Percentiles rank a stretch among this genome's conserved stretches.
Conservation (phyloP, 768 basidiomycete species). For the Lepiota subincarnata region DNA sequence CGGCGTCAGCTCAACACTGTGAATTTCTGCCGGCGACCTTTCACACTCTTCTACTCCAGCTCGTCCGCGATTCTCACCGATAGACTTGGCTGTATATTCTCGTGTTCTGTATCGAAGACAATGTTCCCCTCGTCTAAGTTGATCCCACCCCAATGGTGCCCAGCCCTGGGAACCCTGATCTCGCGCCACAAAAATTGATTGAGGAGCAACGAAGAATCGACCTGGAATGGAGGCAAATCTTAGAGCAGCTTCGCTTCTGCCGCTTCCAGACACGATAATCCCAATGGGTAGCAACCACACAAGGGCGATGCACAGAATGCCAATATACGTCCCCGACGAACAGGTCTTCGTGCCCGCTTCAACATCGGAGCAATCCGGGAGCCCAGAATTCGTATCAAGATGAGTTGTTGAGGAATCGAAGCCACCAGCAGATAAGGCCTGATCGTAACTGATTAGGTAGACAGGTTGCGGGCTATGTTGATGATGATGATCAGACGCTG, state of each 20-base stretch:
- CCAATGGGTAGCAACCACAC: conserved; percentile 1
- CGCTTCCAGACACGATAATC: neutral
- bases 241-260: neutral
- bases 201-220: neutral
- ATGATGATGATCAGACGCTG: neutral
- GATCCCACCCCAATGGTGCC: neutral
- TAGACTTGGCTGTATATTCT: conserved; percentile 1
- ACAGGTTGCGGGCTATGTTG: neutral
- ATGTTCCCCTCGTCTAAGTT: neutral
- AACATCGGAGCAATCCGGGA: neutral
- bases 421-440: neutral
- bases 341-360: neutral
- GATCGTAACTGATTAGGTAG: neutral
- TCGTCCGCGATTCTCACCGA: neutral
- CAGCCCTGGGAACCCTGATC: neutral
- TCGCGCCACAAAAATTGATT: no score
- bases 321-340: conserved; percentile 1
- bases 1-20: neutral
- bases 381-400: neutral
- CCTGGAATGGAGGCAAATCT: neutral
- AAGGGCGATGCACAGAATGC: neutral
- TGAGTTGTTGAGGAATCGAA: neutral
- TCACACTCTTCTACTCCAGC: neutral
- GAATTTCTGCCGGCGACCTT: neutral
- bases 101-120: conserved; percentile 3